Base-by-base conservation (phyloP, 305 asterid species). In the Petunia hybrid region DNA sequence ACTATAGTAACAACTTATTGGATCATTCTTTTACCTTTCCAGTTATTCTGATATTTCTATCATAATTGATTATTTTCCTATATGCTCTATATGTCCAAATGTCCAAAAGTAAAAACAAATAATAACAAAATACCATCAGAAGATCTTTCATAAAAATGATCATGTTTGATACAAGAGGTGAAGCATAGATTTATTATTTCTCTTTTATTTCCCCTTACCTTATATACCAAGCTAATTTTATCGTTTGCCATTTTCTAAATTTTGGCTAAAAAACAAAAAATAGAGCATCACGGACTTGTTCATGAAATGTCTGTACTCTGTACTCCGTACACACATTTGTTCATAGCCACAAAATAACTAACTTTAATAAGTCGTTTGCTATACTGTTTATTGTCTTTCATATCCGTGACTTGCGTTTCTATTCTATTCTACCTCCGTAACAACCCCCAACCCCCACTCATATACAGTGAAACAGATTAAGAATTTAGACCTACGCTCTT, bases 241-340 rank as follows among this genome's bases (percentile, higher is more conserved):
- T 22, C 31, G 31, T 22, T 22, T 22, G 31, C 31, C 2, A 10
- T 48, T 48, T 31, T 46, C 5, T 73, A 22, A 22, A 22, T 35
- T 64, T 74, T 7, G 38, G 48, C 8, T 42, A 42, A 6, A 36
- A 2, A 67, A 41, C 36, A 36, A 38, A 51, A 63, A 74, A 74
- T 36, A 2, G 38, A 51, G 8, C 78, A 74, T 74, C 78, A 74
- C 78, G 78, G 78, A 36, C 78, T 74, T 1, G 0, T 45, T 73
- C 46, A 53, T 74, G 63, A 14, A 13, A 38, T 74, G 36, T 51
- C 12, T 73, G 13, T 73, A 35, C 36, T 51, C 12, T 73, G 13
- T 73, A 35, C 36, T 74, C 64, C 78, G 64, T 53, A 74, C 78
- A 53, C 48, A 36, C 48, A 4, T 36, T 51, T 36, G 40, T 36